phyloP scores from a whole-genome alignment of 2,329 filamentous ascomycete genomes.

The Zymoseptoria brevis region DNA sequence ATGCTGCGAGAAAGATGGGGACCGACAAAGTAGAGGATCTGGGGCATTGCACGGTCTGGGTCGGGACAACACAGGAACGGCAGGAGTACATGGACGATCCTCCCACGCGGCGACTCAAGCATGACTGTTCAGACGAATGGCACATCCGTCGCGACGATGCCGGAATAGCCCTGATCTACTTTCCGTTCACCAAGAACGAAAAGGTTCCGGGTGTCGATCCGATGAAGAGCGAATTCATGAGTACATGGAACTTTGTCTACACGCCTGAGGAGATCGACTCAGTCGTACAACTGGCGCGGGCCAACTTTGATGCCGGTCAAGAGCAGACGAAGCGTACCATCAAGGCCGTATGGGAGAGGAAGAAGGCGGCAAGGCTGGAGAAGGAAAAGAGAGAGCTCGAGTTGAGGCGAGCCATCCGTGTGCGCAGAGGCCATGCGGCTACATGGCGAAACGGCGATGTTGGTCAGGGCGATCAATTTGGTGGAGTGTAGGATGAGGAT shows the following conservation, averaged over 20 bases:
- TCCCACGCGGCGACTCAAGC: constrained; percentile 8
- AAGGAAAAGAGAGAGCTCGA: constrained; percentile 37
- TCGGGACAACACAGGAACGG: constrained; percentile 68
- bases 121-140: constrained; percentile 47
- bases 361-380: constrained; percentile 61
- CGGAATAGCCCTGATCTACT: constrained; percentile 82
- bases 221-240: constrained; percentile 73
- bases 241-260: constrained; percentile 98
- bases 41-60: constrained; percentile 91
- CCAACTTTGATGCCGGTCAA: constrained; percentile 78
- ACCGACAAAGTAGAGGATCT: constrained; percentile 43
- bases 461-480: constrained; percentile 22
- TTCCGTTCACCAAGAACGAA: constrained; percentile 78
- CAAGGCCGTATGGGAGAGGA: constrained; percentile 83
- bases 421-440: constrained; percentile 14
- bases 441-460: constrained; percentile 16
- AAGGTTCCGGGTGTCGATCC: constrained; percentile 78
- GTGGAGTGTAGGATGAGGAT: constrained; percentile 7
- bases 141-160: constrained; percentile 67
- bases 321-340: constrained; percentile 72
- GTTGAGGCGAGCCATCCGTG: constrained; percentile 3
- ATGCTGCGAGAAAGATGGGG: constrained; percentile 14
- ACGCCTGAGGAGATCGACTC: constrained; percentile 81
- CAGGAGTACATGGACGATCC: constrained; percentile 22
- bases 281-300: constrained; percentile 70